phyloP scores from a whole-genome alignment of 768 basidiomycete genomes.

The Boletus rubroflammeus region DNA sequence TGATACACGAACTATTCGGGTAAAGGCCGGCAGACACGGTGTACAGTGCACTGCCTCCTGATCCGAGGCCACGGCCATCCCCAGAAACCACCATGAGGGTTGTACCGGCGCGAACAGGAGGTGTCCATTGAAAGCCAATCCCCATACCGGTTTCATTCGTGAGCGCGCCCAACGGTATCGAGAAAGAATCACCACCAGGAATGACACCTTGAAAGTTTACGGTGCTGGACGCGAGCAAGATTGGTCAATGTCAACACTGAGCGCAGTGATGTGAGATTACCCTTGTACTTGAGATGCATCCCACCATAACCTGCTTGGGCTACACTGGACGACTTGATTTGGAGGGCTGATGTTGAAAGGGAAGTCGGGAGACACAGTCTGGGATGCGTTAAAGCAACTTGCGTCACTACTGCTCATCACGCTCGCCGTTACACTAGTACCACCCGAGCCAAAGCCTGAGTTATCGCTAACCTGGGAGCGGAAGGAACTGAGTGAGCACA shows the following conservation, averaged over 20 bases:
- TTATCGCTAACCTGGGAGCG: constrained; percentile 51
- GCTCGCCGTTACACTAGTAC: constrained; percentile 63
- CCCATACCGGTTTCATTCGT: constrained; percentile 45
- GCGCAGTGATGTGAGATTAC: constrained; percentile 33
- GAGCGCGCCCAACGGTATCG: constrained; percentile 49
- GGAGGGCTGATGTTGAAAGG: constrained; percentile 58
- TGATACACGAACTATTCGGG: constrained; percentile 54
- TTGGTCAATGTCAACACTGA: neutral
- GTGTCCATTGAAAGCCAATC: constrained; percentile 68
- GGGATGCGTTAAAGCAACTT: constrained; percentile 56
- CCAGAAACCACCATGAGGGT: constrained; percentile 65
- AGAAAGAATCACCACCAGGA: constrained; percentile 75
- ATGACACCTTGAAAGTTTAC: constrained; percentile 70
- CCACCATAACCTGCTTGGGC: constrained; percentile 65
- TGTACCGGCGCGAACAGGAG: constrained; percentile 60
- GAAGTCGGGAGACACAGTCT: constrained; percentile 50
- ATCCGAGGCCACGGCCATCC: constrained; percentile 63
- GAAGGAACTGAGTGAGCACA: neutral
- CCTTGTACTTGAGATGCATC: constrained; percentile 47
- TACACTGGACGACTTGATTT: constrained; percentile 66
- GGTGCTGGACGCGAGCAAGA: constrained; percentile 35
- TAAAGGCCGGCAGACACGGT: constrained; percentile 51
- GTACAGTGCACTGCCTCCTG: constrained; percentile 59
- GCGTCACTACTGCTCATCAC: constrained; percentile 50
- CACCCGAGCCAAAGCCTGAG: constrained; percentile 65